Evolutionary conservation across 305 asterid species (phyloP).

Genomic region (Rubia tinctorum): DNA sequence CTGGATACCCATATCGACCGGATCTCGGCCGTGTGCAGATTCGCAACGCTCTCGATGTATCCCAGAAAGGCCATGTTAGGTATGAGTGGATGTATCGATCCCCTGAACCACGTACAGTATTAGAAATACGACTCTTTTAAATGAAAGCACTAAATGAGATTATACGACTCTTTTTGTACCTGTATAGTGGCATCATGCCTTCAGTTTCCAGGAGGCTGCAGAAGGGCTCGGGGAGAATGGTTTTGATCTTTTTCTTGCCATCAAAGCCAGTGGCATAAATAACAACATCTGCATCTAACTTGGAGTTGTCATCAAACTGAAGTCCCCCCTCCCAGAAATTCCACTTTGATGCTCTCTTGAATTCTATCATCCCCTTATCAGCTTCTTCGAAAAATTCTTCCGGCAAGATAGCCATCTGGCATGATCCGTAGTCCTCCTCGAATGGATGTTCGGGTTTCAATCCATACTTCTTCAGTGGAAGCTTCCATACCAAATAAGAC

Average conservation of each 20-base stretch:
- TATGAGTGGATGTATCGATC: constrained; percentile 78
- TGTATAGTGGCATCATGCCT: constrained; percentile 71
- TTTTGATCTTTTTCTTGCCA: constrained; percentile 57
- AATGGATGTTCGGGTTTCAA: constrained; percentile 87
- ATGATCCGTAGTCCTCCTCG: constrained; percentile 87
- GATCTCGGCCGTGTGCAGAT: constrained; percentile 81
- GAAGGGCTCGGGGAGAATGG: constrained; percentile 70
- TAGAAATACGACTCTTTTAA: not conserved
- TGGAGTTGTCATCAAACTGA: constrained; percentile 64
- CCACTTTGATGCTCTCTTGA: constrained; percentile 65
- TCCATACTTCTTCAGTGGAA: constrained; percentile 73
- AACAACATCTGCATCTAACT: constrained; percentile 76
- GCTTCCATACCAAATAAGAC: constrained; percentile 74
- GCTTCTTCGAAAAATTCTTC: constrained; percentile 69
- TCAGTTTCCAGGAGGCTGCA: constrained; percentile 49
- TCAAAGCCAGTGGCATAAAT: constrained; percentile 81
- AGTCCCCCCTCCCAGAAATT: constrained; percentile 75
- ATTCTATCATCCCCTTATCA: constrained; percentile 60
- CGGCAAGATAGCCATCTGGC: constrained; percentile 94
- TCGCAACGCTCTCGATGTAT: constrained; percentile 77
- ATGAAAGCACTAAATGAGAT: not conserved
- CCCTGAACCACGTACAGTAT: constrained; percentile 37
- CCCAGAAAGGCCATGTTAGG: constrained; percentile 89
- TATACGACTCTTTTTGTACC: constrained; percentile 29
- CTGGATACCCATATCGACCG: constrained; percentile 80